phyloP scores from a whole-genome alignment of 192 early-diverging fungal genomes.

The Backusella macrospora region DNA sequence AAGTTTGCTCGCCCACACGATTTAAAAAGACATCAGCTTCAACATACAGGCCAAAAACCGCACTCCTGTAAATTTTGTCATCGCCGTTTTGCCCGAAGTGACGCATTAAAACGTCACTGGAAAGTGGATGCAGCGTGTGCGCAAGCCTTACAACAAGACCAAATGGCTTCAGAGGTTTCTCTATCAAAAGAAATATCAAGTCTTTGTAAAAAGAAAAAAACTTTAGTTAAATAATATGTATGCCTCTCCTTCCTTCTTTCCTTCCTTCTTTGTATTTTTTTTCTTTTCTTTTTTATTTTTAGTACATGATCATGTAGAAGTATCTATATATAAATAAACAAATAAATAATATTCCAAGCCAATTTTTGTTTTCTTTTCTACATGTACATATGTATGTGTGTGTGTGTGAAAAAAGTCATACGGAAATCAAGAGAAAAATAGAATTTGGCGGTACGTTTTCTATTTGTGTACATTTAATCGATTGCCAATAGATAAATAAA shows the following conservation, averaged over 20 bases:
- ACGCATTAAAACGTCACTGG: slow-evolving; percentile 68
- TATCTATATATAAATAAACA: background rate
- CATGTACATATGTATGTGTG: background rate
- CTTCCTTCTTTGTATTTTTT: background rate
- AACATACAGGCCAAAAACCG: slow-evolving; percentile 75
- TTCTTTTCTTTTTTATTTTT: background rate
- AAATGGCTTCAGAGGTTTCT: slow-evolving; percentile 4
- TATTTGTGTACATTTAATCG: background rate
- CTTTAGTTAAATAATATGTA: background rate
- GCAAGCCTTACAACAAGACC: slow-evolving; percentile 13
- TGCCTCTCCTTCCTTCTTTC: background rate
- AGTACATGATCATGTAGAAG: background rate
- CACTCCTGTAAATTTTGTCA: slow-evolving; percentile 75
- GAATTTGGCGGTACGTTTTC: background rate
- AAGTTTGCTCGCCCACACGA: slow-evolving; percentile 75
- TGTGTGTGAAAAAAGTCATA: slow-evolving; percentile 15
- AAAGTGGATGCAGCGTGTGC: slow-evolving; percentile 21
- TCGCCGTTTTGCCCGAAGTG: slow-evolving; percentile 74
- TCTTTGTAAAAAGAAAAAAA: slow-evolving; percentile 5
- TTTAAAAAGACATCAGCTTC: slow-evolving; percentile 75
- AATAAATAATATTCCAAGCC: background rate
- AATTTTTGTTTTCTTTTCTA: background rate
- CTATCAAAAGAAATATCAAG: slow-evolving; percentile 15
- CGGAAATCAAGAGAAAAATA: background rate
- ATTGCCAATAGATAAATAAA: background rate